Conservation (phyloP, 2,329 filamentous ascomycete genomes). For the Fusarium ambrosium region DNA sequence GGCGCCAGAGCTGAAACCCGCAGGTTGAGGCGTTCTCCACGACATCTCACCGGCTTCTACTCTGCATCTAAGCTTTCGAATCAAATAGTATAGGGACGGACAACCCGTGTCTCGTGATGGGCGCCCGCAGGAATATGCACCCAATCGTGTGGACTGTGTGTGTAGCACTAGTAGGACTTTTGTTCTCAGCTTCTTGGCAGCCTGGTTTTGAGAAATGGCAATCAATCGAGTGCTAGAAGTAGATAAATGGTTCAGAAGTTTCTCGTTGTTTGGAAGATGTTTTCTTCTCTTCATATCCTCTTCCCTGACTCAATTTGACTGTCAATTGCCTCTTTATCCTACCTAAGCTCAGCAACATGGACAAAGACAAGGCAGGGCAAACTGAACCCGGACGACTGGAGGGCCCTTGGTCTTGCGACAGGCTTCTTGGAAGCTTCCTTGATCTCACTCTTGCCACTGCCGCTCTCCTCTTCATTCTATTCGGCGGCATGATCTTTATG, state of each 20-base stretch:
- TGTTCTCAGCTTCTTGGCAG: background rate
- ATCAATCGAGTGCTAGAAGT: background rate
- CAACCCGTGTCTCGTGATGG: background rate
- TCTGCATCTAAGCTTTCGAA: background rate
- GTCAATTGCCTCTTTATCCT: background rate
- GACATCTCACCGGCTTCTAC: background rate
- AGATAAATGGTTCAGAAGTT: background rate
- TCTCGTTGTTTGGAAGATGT: background rate
- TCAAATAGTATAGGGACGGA: background rate
- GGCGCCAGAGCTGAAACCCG: background rate
- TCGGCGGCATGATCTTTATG: background rate
- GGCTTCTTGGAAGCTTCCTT: background rate
- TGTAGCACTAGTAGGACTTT: background rate
- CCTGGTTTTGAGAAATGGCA: background rate
- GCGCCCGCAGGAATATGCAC: background rate
- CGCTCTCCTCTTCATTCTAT: background rate
- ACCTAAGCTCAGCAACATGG: background rate
- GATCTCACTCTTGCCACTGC: background rate
- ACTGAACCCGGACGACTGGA: background rate
- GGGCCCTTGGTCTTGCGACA: background rate
- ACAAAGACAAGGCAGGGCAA: background rate
- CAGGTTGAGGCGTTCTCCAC: background rate
- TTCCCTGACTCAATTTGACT: background rate
- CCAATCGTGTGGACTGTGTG: background rate
- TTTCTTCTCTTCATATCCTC: background rate